phyloP scores from a whole-genome alignment of 192 early-diverging fungal species.

The Linnemannia schmuckeri region DNA sequence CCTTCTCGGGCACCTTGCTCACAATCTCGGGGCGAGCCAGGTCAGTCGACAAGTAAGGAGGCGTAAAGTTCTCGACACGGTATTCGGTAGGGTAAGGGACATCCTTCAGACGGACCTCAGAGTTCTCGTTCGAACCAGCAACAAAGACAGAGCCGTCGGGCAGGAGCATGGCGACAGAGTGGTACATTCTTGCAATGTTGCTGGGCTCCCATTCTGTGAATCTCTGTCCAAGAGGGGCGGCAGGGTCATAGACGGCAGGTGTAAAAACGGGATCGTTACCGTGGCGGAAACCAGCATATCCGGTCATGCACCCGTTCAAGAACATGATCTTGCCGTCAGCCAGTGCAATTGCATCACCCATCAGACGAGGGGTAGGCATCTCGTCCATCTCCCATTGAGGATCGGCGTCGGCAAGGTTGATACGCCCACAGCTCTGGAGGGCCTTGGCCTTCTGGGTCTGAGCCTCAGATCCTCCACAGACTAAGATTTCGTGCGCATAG shows the following conservation, averaged over 20 bases:
- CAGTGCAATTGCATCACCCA: constrained; percentile 66
- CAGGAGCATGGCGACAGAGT: constrained; percentile 65
- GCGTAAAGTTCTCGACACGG: constrained; percentile 66
- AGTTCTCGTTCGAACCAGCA: constrained; percentile 57
- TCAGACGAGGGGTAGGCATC: constrained; percentile 60
- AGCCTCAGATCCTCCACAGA: constrained; percentile 71
- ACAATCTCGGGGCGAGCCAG: constrained; percentile 55
- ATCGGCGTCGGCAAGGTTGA: constrained; percentile 56
- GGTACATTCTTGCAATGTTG: constrained; percentile 74
- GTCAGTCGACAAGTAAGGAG: constrained; percentile 65
- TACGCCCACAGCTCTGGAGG: constrained; percentile 62
- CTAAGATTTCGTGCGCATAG: constrained; percentile 67
- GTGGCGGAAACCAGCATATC: constrained; percentile 66
- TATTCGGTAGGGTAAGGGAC: constrained; percentile 63
- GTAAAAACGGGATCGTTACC: constrained; percentile 64
- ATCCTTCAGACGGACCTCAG: constrained; percentile 35
- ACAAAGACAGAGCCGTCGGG: constrained; percentile 59
- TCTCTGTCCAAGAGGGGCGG: constrained; percentile 50
- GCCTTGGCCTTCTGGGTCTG: constrained; percentile 34
- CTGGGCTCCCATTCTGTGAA: constrained; percentile 58
- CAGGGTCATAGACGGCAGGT: constrained; percentile 70
- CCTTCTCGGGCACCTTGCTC: constrained; percentile 26
- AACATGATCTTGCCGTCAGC: constrained; percentile 70
- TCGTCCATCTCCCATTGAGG: constrained; percentile 68
- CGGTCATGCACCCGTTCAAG: constrained; percentile 73